These are phyloP conservation scores for Tetrahymena malaccensis DNA, from an alignment of 73 alveolate species.

Conservation along the genomic window DNA sequence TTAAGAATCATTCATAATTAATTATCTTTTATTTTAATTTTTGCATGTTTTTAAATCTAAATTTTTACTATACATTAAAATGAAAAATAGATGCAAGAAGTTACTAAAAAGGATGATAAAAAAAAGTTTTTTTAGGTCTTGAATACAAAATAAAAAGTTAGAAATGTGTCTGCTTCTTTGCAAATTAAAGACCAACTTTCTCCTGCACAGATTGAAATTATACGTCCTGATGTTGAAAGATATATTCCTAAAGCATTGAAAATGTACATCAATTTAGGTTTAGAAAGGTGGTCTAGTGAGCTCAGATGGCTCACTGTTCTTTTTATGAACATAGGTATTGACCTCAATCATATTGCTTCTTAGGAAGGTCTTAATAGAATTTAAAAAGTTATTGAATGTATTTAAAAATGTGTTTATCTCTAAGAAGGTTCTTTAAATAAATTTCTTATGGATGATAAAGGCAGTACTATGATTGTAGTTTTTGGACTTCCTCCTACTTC, in stretches of 20 bases:
- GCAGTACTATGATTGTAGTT: conserved; percentile 66
- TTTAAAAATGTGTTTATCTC: conserved; percentile 74
- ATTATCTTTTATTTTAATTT: too few relatives aligned
- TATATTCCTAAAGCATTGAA: conserved; percentile 89
- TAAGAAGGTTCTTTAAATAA: conserved; percentile 86
- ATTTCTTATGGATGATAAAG: conserved; percentile 88
- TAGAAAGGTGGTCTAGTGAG: conserved; percentile 81
- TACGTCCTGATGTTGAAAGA: conserved; percentile 56
- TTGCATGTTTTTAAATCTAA: too few relatives aligned
- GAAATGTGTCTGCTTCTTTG: conserved; percentile 78
- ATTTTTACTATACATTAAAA: background rate
- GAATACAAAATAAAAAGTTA: conserved; percentile 25
- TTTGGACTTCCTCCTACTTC: conserved; percentile 92
- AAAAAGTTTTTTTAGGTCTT: background rate
- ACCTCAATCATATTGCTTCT: conserved; percentile 63
- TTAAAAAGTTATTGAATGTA: conserved; percentile 57
- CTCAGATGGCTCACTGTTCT: conserved; percentile 78
- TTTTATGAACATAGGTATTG: conserved; percentile 79
- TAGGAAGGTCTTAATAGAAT: conserved; percentile 64
- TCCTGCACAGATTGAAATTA: conserved; percentile 51
- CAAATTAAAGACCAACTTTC: conserved; percentile 65
- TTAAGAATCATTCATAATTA: too few relatives aligned
- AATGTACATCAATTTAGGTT: conserved; percentile 71
- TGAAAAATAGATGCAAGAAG: background rate
- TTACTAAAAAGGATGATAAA: background rate